Percentiles rank a stretch among this genome's conserved stretches.
phyloP scores from a whole-genome alignment of 192 early-diverging fungal species.

The Chytriomyces confervae region DNA sequence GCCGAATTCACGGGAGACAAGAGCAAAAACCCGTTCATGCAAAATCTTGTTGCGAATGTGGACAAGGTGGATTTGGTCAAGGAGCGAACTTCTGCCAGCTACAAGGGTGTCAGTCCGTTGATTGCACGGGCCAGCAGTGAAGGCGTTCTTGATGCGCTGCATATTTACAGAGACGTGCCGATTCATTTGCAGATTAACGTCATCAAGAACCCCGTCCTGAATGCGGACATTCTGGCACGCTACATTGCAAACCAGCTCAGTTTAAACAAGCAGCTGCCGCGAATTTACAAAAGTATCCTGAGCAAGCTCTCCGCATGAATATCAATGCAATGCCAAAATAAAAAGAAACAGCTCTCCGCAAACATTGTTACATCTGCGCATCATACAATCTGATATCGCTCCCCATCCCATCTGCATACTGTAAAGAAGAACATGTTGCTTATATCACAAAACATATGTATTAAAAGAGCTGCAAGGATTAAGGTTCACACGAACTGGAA shows the following conservation, averaged over 20 bases:
- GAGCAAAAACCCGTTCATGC: constrained; percentile 27
- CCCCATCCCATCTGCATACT: too few relatives aligned
- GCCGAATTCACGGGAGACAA: constrained; percentile 16
- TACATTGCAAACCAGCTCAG: constrained; percentile 47
- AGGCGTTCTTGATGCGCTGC: constrained; percentile 44
- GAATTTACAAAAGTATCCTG: constrained; percentile 45
- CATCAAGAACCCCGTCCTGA: constrained; percentile 56
- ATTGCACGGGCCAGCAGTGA: constrained; percentile 1
- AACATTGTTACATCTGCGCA: too few relatives aligned
- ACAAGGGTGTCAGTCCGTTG: constrained; percentile 10
- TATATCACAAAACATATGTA: too few relatives aligned
- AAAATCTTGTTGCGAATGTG: constrained; percentile 38
- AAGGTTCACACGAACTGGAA: too few relatives aligned
- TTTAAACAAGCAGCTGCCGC: constrained; percentile 31
- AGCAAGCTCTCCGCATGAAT: constrained; percentile 18
- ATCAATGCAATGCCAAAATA: neutral
- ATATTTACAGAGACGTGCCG: constrained; percentile 51
- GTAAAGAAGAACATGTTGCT: too few relatives aligned
- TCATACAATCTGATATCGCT: too few relatives aligned
- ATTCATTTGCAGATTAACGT: constrained; percentile 57
- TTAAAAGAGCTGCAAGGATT: too few relatives aligned
- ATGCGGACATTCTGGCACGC: constrained; percentile 54
- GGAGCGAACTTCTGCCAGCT: neutral
- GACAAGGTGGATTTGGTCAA: constrained; percentile 22
- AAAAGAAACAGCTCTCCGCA: too few relatives aligned